Conservation (phyloP, 495 filamentous ascomycete genomes). For the Daldinia grandis region DNA sequence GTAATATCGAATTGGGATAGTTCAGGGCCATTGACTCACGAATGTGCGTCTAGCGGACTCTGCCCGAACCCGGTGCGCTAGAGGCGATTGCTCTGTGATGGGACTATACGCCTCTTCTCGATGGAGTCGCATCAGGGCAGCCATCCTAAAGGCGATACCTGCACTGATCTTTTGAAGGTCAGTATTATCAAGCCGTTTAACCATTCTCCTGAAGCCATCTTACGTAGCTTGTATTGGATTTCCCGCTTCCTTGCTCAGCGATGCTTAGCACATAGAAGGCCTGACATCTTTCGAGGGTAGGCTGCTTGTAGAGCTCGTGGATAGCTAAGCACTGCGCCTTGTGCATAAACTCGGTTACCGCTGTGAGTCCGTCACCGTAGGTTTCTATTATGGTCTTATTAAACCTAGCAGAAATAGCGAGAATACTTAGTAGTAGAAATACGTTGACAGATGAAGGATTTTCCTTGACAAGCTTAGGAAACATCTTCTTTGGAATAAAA, state of each 20-base stretch:
- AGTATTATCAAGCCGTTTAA: constrained; percentile 23
- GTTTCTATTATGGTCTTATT: constrained; percentile 55
- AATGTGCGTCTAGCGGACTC: constrained; percentile 59
- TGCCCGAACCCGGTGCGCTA: constrained; percentile 47
- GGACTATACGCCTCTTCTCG: constrained; percentile 60
- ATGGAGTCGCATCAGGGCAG: constrained; percentile 59
- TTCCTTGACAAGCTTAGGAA: constrained; percentile 51
- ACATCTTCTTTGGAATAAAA: constrained; percentile 61
- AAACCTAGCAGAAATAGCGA: constrained; percentile 59
- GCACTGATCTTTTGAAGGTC: constrained; percentile 55
- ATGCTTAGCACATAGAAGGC: constrained; percentile 62
- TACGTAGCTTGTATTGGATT: constrained; percentile 58
- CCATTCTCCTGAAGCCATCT: constrained; percentile 18
- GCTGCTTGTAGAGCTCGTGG: constrained; percentile 57
- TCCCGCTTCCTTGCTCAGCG: constrained; percentile 59
- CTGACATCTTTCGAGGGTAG: constrained; percentile 60
- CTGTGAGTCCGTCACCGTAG: constrained; percentile 55
- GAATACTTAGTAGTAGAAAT: constrained; percentile 58
- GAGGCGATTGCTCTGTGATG: constrained; percentile 49
- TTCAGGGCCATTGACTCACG: constrained; percentile 40
- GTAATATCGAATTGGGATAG: not conserved
- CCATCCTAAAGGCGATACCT: constrained; percentile 61
- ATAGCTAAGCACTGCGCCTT: constrained; percentile 55
- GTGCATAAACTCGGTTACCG: constrained; percentile 59
- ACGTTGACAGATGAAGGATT: constrained; percentile 54